phyloP scores from a whole-genome alignment of 768 basidiomycete species.

The Kwoniella dendrophila region DNA sequence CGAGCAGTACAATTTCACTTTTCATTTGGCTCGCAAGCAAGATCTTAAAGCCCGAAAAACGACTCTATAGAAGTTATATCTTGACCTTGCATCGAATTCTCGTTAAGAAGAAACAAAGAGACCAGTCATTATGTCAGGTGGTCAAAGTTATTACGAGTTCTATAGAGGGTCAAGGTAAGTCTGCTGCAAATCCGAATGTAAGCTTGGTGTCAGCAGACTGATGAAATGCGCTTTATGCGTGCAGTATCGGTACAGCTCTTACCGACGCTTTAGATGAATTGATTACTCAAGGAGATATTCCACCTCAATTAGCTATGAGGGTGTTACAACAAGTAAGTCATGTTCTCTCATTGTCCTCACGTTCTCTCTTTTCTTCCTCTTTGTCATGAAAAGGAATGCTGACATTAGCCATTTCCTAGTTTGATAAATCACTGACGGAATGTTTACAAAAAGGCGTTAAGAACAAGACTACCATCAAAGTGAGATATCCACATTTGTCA shows the following conservation, averaged over 20 bases:
- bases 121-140: constrained; percentile 19
- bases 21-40: neutral
- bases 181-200: constrained; percentile 1
- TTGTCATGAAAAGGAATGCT: constrained; percentile 5
- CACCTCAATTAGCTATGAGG: constrained; percentile 97
- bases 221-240: neutral
- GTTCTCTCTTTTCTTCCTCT: neutral
- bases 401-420: constrained; percentile 58
- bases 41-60: neutral
- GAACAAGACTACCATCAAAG: constrained; percentile 90
- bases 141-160: constrained; percentile 52
- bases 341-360: neutral
- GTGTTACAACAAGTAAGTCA: constrained; percentile 83
- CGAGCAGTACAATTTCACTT: neutral
- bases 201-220: too few species aligned
- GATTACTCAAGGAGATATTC: constrained; percentile 93
- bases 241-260: constrained; percentile 92
- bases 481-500: constrained; percentile 50
- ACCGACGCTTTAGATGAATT: constrained; percentile 98
- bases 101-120: neutral
- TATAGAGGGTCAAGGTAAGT: constrained; percentile 51
- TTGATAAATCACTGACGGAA: constrained; percentile 93
- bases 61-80: too few species aligned
- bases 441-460: constrained; percentile 92
- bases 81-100: neutral